Evolutionary conservation across 1,139 yeast species (phyloP).

Genomic region (Yamadazyma spencermartinsiae): DNA sequence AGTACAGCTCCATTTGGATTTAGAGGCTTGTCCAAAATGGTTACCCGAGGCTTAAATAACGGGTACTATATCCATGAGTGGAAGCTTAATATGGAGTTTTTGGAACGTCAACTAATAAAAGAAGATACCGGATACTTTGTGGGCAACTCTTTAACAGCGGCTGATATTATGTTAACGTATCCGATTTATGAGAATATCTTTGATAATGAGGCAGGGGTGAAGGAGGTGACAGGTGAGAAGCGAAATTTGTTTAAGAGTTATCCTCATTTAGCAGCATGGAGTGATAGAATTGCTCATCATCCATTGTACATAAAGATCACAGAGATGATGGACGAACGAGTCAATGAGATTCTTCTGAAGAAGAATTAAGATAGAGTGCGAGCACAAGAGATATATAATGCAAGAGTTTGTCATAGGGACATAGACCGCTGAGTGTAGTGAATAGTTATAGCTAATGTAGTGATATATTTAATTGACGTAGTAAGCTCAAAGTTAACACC

Average conservation of each 20-base stretch:
- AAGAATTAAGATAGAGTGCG: background rate
- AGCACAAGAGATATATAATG: no score
- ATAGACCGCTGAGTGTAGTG: no score
- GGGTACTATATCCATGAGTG: slow-evolving; percentile 44
- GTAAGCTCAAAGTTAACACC: no score
- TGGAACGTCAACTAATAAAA: slow-evolving; percentile 39
- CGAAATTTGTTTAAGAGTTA: slow-evolving; percentile 31
- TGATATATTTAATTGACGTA: no score
- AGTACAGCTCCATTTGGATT: slow-evolving; percentile 49
- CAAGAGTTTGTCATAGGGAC: no score
- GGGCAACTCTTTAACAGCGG: slow-evolving; percentile 56
- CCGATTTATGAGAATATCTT: slow-evolving; percentile 45
- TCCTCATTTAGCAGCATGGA: slow-evolving; percentile 36
- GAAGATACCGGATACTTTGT: slow-evolving; percentile 53
- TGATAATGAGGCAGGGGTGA: slow-evolving; percentile 40
- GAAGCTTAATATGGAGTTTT: slow-evolving; percentile 38
- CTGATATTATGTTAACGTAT: slow-evolving; percentile 56
- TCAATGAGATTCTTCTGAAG: slow-evolving; percentile 11
- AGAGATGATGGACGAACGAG: slow-evolving; percentile 32
- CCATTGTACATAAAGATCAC: slow-evolving; percentile 30
- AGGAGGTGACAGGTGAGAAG: slow-evolving; percentile 36
- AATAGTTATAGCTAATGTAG: no score
- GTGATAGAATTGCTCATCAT: slow-evolving; percentile 33
- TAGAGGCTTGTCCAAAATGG: slow-evolving; percentile 36
- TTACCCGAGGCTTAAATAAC: slow-evolving; percentile 45